Base-by-base conservation (phyloP, 345 rosid genomes). In the Trapa bicornis region DNA sequence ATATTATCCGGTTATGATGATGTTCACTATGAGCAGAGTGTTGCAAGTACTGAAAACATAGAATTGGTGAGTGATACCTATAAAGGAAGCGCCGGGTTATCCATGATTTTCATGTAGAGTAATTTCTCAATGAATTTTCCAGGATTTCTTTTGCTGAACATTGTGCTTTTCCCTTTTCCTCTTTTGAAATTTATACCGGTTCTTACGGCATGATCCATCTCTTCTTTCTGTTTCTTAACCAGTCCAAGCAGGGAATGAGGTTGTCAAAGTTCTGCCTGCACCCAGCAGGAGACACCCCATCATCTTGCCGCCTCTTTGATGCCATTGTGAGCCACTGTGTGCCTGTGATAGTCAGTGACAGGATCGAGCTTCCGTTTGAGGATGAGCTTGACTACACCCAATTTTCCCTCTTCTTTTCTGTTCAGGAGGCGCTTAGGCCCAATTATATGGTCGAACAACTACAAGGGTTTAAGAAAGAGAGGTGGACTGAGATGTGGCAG, bases 281-380 rank as follows among this genome's bases (percentile, higher is more conserved):
- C 65, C 88, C 90, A 37, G 98, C 96, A 0, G 98, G 98, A 16
- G 98, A 93, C 64, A 93, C 94, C 37, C 97, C 98, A 35, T 90
- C 98, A 61, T 89, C 98, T 3, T 88, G 88, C 73, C 97, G 97
- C 65, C 92, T 93, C 47, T 93, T 90, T 64, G 97, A 93, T 68
- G 85, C 96, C 65, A 86, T 90, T n/a, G 97, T 75, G 63, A 93
- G 84, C 77, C 94, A 88, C 64, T 90, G 98, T 53, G 86, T 90
- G 63, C 97, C 98, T 15, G 94, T 93, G 71, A 85, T 90, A 9
- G 81, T 93, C 68, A 90, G 98, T 32, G 98, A 93, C 65, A 78
- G 81, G 52, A 86, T 87, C 56, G 97, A 90, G 81, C 81, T 93
- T 64, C 97, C 98, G n/a, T 93, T 76, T 70, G 98, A 93, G 78